Base-by-base conservation (phyloP, 768 basidiomycete genomes). In the Hypsizygus marmoreus region DNA sequence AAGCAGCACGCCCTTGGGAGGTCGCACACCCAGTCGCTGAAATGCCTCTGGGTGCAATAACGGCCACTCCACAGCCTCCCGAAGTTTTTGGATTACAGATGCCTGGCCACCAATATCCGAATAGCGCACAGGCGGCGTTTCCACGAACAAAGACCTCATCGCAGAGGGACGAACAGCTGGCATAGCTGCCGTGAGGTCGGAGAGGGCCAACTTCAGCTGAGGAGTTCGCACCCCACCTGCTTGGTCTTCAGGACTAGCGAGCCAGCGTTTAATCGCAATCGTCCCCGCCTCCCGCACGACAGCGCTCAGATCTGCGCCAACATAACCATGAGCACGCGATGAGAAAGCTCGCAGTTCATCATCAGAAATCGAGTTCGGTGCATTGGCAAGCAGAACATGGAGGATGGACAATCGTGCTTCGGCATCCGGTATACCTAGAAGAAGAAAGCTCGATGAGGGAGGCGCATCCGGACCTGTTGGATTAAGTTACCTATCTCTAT, bases 51-150 rank as follows among this genome's bases (percentile, higher is more conserved):
- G 85, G 66, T 97, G 89, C 25, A 83, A 70, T 20, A 98, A 66
- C 0, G 95, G 97, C 97, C 95, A 98, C 62, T 98, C 97, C 16
- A 99, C 86, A 24, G 86, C 84, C 67, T 99, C 93, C 38, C 82
- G 79, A 30, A 99, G 73, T 58, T 89, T 92, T 60, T 89, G 84
- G 53, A 97, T 93, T 45, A 91, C 82, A 39, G 65, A 52, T 4
- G 75, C 74, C 59, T 95, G 94, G 0, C 97, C 95, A 6, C 95
- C 95, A 41, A 99, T 88, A 59, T 97, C 94, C 11, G 81, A 68
- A 68, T 92, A 99, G 23, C 75, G 77, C 12, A 97, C 80, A 1
- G 84, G 82, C 0, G 91, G 88, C 2, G 85, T 81, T 60, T 97
- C 90, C 46, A 98, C 70, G 65, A 94, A 93, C 41, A 98, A 76